Base-by-base conservation (phyloP, 177 flowering plant species). In the Vitis hybrid region DNA sequence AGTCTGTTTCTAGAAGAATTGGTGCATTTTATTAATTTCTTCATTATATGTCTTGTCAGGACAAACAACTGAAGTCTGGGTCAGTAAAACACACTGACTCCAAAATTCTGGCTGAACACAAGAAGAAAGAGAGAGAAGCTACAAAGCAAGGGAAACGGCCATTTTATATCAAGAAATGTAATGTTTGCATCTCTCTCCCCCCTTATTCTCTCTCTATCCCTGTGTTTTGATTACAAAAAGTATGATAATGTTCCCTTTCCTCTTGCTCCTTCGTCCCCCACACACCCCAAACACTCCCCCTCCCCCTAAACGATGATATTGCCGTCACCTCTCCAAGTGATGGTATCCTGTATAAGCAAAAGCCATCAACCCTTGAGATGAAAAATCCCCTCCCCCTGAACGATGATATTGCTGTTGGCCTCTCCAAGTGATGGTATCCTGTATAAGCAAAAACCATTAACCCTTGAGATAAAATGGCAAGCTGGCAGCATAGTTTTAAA, bases 61-160 rank as follows among this genome's bases (percentile, higher is more conserved):
- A 89, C 69, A 90, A 85, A 60, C 93, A 87, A 68, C 60, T 91
- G 53, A 95, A 85, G 65, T 72, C 77, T 58, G 89, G 78, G 2
- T 75, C 89, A 51, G 16, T 80, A 19, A 87, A 83, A 75, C 76
- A 65, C 16, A 67, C 70, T 62, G 90, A 88, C 59, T 79, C 78
- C 31, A 74, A 82, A 15, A 90, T 93, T 75, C 71, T 95, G 39
- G 67, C 91, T 45, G 87, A 87, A 76, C 99, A 95, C 80, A 93
- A 90, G 85, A 91, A 86, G 85, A 88, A 85, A 78, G 98, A 90
- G 76, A 85, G 95, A 74, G 97, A 93, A 79, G 96, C 93, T 10
- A 89, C 91, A 66, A 91, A 89, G 78, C 83, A 84, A 51, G 98
- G 98, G 73, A 94, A 94, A 73, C 80, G 64, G 1, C 99, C 98